phyloP scores from a whole-genome alignment of 108 stramenopile genomes.

The Fistulifera solaris region DNA sequence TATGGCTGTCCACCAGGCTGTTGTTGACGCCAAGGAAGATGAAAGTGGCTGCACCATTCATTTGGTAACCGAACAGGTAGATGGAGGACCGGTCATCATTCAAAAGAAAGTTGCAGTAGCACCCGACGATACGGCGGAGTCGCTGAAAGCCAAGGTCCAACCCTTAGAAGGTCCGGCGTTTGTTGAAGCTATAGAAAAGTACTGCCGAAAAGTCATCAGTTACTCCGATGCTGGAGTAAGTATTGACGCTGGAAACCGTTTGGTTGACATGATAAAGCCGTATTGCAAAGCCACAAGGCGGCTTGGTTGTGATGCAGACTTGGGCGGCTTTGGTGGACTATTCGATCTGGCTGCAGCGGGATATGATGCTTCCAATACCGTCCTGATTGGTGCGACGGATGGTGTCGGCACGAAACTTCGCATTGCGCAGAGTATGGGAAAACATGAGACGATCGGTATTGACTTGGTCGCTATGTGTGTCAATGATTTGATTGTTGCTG shows the following conservation, averaged over 20 bases:
- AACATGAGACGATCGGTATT: constrained; percentile 84
- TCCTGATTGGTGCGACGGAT: constrained; percentile 95
- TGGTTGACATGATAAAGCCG: constrained; percentile 95
- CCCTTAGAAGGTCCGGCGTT: constrained; percentile 93
- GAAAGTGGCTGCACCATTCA: constrained; percentile 98
- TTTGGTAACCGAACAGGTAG: constrained; percentile 93
- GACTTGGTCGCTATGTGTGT: constrained; percentile 99
- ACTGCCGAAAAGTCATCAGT: constrained; percentile 65
- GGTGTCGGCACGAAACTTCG: constrained; percentile 98
- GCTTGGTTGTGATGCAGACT: constrained; percentile 89
- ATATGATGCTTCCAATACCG: constrained; percentile 76
- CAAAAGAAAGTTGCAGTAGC: constrained; percentile 73
- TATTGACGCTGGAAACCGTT: constrained; percentile 93
- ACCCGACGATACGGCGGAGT: constrained; percentile 85
- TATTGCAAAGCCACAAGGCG: constrained; percentile 87
- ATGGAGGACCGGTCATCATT: constrained; percentile 92
- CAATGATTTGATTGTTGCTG: constrained; percentile 94
- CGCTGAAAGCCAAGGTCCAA: constrained; percentile 93
- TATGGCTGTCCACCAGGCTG: constrained; percentile 91
- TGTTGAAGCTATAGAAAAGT: constrained; percentile 84
- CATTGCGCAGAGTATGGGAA: constrained; percentile 76
- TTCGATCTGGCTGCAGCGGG: constrained; percentile 95
- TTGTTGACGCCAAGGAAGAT: constrained; percentile 85
- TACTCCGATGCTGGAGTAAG: constrained; percentile 95
- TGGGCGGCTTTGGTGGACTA: constrained; percentile 95